Base-by-base conservation (phyloP, 2,329 filamentous ascomycete species). In the Aspergillus ibericus region DNA sequence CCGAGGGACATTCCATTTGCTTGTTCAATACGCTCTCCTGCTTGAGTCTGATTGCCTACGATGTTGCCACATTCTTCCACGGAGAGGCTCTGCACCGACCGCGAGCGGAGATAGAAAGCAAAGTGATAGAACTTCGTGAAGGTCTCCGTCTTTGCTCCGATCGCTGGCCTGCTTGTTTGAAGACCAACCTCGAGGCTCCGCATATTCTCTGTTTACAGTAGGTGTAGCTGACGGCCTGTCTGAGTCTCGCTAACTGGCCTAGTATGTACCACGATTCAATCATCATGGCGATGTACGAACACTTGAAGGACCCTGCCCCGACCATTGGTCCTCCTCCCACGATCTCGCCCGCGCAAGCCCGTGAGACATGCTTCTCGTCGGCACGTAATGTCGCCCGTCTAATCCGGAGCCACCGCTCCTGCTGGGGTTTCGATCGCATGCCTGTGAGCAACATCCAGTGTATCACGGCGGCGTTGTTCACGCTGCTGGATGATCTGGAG, bases 251-350 rank as follows among this genome's bases (percentile, higher is more conserved):
- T 60, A 53, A 60, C 60, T 9, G 8, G 15, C 8, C 2, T 16
- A 77, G 75, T 46, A 73, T 77, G 62, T 71, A 76, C 44, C 74
- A 75, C 44, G 70, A 78, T 51, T 60, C 68, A n/a, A 66, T 75
- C n/a, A 61, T 75, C 9, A 71, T 76, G 32, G 63, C 65, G 1
- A 62, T 77, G 1, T 76, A 71, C 55, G 69, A 61, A 3, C 46
- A 60, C 15, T 22, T 69, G 10, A 67, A 64, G 55, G 53, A 47
- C 2, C 42, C 18, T 1, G 51, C 48, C 2, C 15, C 38, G 2
- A 50, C 22, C 35, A n/a, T 58, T 8, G 48, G 8, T 20, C 48
- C 36, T 32, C 65, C 46, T 20, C 44, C n/a, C 34, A 59, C 20
- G 51, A 50, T 42, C 42, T 59, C 61, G 32, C 53, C 46, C 44